Percentiles rank a stretch among this genome's conserved stretches.
These are phyloP conservation scores for Penicillium simplicissimum DNA, from an alignment of 495 filamentous ascomycete species.

Conservation along the genomic window DNA sequence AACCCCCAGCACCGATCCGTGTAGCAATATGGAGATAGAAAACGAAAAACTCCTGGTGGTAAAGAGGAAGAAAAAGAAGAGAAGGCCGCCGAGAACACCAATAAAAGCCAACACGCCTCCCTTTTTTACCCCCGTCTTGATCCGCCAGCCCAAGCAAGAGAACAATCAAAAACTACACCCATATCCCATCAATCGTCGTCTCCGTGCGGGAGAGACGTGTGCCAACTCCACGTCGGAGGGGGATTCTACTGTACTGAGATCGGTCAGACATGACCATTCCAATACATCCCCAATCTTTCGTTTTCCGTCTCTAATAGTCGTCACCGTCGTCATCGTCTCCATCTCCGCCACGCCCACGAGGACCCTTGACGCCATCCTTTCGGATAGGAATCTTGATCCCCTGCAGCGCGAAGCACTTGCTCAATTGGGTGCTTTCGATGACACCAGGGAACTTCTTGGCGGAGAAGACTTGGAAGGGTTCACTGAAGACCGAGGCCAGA, in stretches of 20 bases:
- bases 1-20: conserved; percentile 31
- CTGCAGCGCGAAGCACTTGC: conserved; percentile 90
- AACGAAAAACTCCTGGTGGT: conserved; percentile 7
- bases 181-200: conserved; percentile 13
- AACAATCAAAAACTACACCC: conserved; percentile 10
- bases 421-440: conserved; percentile 88
- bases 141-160: conserved; percentile 18
- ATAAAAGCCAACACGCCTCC: conserved; percentile 32
- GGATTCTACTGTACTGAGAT: conserved; percentile 14
- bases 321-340: conserved; percentile 57
- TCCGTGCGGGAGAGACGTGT: conserved; percentile 12
- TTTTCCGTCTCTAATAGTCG: conserved; percentile 14
- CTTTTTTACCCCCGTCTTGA: conserved; percentile 24
- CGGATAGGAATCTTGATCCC: conserved; percentile 97
- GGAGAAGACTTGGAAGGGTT: conserved; percentile 89
- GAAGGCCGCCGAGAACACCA: conserved; percentile 34
- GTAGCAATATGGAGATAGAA: conserved; percentile 34
- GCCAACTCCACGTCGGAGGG: conserved; percentile 16
- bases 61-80: conserved; percentile 9
- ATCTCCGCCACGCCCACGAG: conserved; percentile 59
- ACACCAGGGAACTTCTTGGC: conserved; percentile 99
- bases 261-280: neutral
- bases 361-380: conserved; percentile 72
- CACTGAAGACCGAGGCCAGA: conserved; percentile 83
- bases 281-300: conserved; percentile 3